Evolutionary conservation across 305 asterid genomes (phyloP), one percentile per base, ranked within the genome.

Genomic region (Fraxinus greggii): DNA sequence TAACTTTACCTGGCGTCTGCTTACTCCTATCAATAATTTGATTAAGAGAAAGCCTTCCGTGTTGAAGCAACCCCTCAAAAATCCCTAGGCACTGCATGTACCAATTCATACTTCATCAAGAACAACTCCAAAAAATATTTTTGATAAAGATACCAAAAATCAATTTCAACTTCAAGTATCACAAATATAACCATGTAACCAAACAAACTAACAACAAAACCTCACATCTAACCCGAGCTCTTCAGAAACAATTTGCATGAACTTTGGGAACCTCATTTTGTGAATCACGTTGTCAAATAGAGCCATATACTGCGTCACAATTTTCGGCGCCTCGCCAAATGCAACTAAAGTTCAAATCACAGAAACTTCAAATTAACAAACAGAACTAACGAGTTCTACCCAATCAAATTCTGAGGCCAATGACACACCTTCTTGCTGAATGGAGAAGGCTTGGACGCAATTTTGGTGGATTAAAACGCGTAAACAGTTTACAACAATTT

Each of bases 381-480:
- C 70, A 69, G 21, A 69, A 69, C 23, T 17, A 42, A 54, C 5
- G 17, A 51, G 8, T 51, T 76, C 79, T 8, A 26, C 7, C 15
- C 7, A 59, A 19, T 32, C 76, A 76, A 36, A 38, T 21, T 48
- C 42, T 24, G 59, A 5, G 75, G 75, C 38, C 38, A 29, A 29
- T 69, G 15, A 28, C 38, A 29, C 15, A 93, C 97, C 97, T 79
- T 88, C 91, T 85, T 80, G 90, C 80, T 84, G 88, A 7, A 86
- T 15, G 7, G 92, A 76, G 35, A 93, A 93, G 73, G 97, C 95
- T 86, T 95, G 98, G 59, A 92, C 92, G 59, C 97, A 93, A 83
- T 93, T 95, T 72, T 95, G 99, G 90, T 95, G 95, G 82, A 92
- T 89, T 28, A 95, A 84, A 63, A 94, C 98, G 2, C 95, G 92